A percentile compares a stretch with the other conserved stretches of the same genome.
Conservation (phyloP, 2,329 filamentous ascomycete genomes). For the Colletotrichum magnum region DNA sequence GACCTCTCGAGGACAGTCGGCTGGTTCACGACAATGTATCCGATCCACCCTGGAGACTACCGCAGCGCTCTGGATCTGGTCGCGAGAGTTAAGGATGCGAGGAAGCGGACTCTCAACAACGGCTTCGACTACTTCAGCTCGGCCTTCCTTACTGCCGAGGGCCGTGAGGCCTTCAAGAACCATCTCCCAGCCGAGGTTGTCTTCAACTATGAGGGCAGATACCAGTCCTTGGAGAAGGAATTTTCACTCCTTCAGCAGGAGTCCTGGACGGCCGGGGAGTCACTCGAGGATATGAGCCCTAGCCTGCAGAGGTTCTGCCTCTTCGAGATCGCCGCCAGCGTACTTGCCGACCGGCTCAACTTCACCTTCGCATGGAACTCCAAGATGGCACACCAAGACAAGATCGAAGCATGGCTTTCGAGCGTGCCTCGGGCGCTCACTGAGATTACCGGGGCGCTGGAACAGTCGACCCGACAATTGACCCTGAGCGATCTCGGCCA, state of each 20-base stretch:
- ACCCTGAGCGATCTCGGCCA: slow-evolving; percentile 2
- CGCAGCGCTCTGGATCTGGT: slow-evolving; percentile 35
- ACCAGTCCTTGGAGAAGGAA: slow-evolving; percentile 59
- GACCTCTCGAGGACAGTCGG: slow-evolving; percentile 52
- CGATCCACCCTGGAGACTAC: slow-evolving; percentile 43
- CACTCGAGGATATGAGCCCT: slow-evolving; percentile 17
- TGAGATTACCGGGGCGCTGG: not conserved
- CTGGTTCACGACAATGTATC: slow-evolving; percentile 56
- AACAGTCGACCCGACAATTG: not conserved
- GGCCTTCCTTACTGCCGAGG: not conserved
- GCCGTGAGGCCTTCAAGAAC: slow-evolving; percentile 27
- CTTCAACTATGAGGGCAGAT: slow-evolving; percentile 64
- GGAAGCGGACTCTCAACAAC: slow-evolving; percentile 29
- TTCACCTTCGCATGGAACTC: slow-evolving; percentile 24
- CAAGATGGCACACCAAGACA: not conserved
- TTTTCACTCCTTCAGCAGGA: slow-evolving; percentile 43
- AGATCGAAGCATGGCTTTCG: not conserved
- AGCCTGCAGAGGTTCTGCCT: slow-evolving; percentile 13
- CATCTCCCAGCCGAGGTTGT: slow-evolving; percentile 60
- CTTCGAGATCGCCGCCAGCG: slow-evolving; percentile 20
- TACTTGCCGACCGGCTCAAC: slow-evolving; percentile 2
- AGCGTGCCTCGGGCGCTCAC: not conserved
- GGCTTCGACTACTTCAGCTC: slow-evolving; percentile 31
- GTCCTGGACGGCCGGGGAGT: slow-evolving; percentile 17
- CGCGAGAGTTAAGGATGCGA: slow-evolving; percentile 43